Evolutionary conservation across 306 rosid species (phyloP), one percentile per base, ranked within the genome.

Genomic region (Cicer pinnatifidum): DNA sequence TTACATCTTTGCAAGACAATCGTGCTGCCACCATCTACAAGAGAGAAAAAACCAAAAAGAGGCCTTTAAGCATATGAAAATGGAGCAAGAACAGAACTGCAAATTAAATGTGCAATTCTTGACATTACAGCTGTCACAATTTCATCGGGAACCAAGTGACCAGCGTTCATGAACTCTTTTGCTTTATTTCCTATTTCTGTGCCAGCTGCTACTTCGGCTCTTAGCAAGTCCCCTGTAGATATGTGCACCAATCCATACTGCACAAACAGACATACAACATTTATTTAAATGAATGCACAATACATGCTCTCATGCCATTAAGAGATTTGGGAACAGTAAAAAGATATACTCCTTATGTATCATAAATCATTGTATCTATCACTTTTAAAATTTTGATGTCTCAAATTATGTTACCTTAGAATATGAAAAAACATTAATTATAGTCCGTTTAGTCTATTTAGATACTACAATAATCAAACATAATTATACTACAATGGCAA

Each of bases 161-260:
- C 98, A 61, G 95, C 76, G 78, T 86, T 89, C 97, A 94, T 89
- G 84, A 83, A 94, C 76, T 89, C 97, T 73, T 94, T 94, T 35
- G 96, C 97, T 86, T 88, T 87, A 11, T 76, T 94, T 61, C 98
- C 98, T 61, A 91, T 91, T 58, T 89, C 97, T n/a, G 98, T 85
- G 71, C 87, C 97, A 58, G 92, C 83, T 11, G 92, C 87, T 28
- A 91, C 89, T 84, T 91, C 95, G 54, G 92, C 89, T 86, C 98
- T 86, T 37, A 94, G 86, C 68, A 94, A 73, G 76, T 94, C 97
- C 78, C 98, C 98, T 10, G 98, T 91, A 63, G 98, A 94, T 81
- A 94, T 83, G 83, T 94, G 98, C 70, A 94, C 92, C 83, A 94
- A 83, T 52, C 97, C 97, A 87, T 84, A 91, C 98, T 91, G 82